phyloP scores from a whole-genome alignment of 2,329 filamentous ascomycete species.

The Pseudogymnoascus sp. region DNA sequence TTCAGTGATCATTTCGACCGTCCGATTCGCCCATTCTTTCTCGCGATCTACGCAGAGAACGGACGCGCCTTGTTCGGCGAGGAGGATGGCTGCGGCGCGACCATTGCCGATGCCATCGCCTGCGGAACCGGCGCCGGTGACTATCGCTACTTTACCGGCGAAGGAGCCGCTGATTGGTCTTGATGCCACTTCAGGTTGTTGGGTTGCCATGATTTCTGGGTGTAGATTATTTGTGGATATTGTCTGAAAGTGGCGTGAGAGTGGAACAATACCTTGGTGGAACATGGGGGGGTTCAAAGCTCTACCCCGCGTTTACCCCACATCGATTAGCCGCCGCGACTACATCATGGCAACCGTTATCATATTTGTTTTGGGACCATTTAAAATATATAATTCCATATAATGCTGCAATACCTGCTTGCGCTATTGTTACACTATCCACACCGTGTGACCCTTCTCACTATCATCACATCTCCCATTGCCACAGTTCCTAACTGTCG shows the following conservation, averaged over 20 bases:
- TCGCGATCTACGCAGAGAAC: conserved; percentile 49
- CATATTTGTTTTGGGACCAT: not conserved
- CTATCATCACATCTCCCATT: not conserved
- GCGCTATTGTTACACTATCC: not conserved
- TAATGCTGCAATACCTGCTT: not conserved
- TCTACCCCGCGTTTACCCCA: conserved; percentile 4
- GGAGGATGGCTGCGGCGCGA: conserved; percentile 46
- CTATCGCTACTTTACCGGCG: conserved; percentile 41
- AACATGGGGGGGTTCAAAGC: not conserved
- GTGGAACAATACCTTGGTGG: not conserved
- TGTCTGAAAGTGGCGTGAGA: not conserved
- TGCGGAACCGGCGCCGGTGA: conserved; percentile 49
- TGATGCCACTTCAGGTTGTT: not conserved
- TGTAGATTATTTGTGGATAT: not conserved
- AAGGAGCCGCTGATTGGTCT: conserved; percentile 29
- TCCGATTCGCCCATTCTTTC: conserved; percentile 39
- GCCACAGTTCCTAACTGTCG: not conserved
- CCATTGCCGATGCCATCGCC: conserved; percentile 54
- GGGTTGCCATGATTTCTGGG: not conserved
- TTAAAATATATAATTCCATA: not conserved
- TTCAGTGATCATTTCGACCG: conserved; percentile 37
- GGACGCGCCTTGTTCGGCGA: conserved; percentile 48
- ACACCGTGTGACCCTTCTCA: not conserved
- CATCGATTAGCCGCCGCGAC: not conserved
- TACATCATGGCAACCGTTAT: not conserved